These are phyloP conservation scores for Diaporthe caulivora DNA, from an alignment of 2,329 filamentous ascomycete species.

Conservation along the genomic window DNA sequence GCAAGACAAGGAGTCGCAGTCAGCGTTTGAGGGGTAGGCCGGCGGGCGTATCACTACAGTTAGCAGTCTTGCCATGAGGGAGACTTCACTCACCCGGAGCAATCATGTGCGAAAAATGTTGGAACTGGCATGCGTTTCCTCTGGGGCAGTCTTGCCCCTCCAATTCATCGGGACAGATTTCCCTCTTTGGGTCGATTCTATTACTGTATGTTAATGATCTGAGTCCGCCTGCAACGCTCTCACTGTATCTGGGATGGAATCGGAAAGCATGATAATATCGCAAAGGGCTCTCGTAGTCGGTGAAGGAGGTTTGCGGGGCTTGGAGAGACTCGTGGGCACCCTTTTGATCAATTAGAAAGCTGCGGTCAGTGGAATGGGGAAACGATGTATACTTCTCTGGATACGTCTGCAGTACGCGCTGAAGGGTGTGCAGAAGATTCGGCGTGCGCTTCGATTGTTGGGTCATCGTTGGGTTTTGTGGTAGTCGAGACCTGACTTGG, in stretches of 20 bases:
- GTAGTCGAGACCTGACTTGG: slow-evolving; percentile 50
- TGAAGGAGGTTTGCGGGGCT: slow-evolving; percentile 42
- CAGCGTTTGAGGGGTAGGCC: slow-evolving; percentile 59
- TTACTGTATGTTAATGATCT: slow-evolving; percentile 95
- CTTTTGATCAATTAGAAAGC: slow-evolving; percentile 44
- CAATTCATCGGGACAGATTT: slow-evolving; percentile 83
- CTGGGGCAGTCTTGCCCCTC: slow-evolving; percentile 77
- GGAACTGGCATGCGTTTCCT: slow-evolving; percentile 76
- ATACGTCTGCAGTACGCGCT: slow-evolving; percentile 41
- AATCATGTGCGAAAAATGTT: slow-evolving; percentile 84
- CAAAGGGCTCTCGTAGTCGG: slow-evolving; percentile 85
- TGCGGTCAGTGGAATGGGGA: slow-evolving; percentile 35
- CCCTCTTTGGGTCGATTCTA: slow-evolving; percentile 81
- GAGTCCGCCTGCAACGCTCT: slow-evolving; percentile 80
- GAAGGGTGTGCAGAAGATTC: slow-evolving; percentile 28
- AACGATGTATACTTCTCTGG: slow-evolving; percentile 60
- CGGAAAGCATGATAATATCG: slow-evolving; percentile 88
- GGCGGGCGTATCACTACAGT: slow-evolving; percentile 42
- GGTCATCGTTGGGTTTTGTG: slow-evolving; percentile 42
- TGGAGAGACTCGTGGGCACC: slow-evolving; percentile 33
- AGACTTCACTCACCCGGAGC: slow-evolving; percentile 76
- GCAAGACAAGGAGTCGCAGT: slow-evolving; percentile 54
- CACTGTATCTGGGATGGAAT: slow-evolving; percentile 83
- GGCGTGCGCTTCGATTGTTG: slow-evolving; percentile 44
- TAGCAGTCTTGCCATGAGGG: slow-evolving; percentile 40